These are phyloP conservation scores for Sclerotinia spermophila DNA, from an alignment of 2,329 filamentous ascomycete species.

Conservation along the genomic window DNA sequence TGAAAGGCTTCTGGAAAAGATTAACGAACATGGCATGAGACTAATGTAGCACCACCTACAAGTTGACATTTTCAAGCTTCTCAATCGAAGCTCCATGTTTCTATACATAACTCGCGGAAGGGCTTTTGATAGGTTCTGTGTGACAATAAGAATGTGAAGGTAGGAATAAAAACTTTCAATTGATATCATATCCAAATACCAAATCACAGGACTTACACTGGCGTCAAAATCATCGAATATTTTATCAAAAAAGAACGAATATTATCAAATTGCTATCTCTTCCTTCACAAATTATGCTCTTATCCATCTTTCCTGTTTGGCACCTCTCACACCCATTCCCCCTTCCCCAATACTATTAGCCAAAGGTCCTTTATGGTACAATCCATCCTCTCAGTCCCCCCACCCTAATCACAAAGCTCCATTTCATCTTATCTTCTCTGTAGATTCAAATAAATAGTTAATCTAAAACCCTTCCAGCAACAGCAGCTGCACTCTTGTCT, in stretches of 20 bases:
- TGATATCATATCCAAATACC: not conserved
- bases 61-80: not conserved
- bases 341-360: not conserved
- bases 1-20: not conserved
- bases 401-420: not conserved
- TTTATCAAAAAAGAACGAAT: not conserved
- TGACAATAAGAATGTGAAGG: not conserved
- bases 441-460: constrained; percentile 7
- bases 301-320: not conserved
- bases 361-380: constrained; percentile 4
- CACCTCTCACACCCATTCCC: not conserved
- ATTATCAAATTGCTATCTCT: constrained; percentile 9
- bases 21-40: not conserved
- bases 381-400: not conserved
- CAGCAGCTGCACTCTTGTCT: constrained; percentile 70
- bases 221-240: not conserved
- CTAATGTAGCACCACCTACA: not conserved
- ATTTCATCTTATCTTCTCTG: not conserved
- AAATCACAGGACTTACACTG: not conserved
- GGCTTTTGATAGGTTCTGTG: not conserved
- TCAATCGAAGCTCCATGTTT: not conserved
- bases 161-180: not conserved
- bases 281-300: constrained; percentile 3
- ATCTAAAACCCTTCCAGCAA: constrained; percentile 69
- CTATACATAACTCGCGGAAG: not conserved